phyloP scores from a whole-genome alignment of 805 yeast genomes.

The Monosporozyma unispora region DNA sequence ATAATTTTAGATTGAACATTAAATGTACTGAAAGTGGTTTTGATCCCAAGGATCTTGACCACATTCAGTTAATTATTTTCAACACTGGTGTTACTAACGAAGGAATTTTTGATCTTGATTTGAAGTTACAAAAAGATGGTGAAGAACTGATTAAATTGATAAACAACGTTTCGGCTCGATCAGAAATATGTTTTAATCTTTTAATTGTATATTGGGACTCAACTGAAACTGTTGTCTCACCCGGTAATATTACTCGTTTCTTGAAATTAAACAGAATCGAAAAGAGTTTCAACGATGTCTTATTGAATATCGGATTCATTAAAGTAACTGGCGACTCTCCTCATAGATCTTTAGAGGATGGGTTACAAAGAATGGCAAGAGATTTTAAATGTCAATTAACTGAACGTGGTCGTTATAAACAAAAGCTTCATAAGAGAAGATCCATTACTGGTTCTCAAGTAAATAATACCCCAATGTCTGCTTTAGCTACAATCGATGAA shows the following conservation, averaged over 20 bases:
- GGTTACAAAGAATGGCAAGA: slow-evolving; percentile 22
- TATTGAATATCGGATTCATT: slow-evolving; percentile 23
- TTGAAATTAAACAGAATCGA: slow-evolving; percentile 25
- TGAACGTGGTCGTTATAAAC: slow-evolving; percentile 29
- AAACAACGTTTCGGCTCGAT: slow-evolving; percentile 29
- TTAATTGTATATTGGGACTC: slow-evolving; percentile 35
- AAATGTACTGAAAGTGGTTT: slow-evolving; percentile 18
- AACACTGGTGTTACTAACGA: slow-evolving; percentile 32
- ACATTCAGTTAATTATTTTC: slow-evolving; percentile 31
- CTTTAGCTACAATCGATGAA: slow-evolving; percentile 16
- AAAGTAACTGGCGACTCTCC: slow-evolving; percentile 26
- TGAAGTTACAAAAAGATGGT: slow-evolving; percentile 28
- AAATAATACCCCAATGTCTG: slow-evolving; percentile 6
- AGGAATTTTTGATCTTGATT: slow-evolving; percentile 28
- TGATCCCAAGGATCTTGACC: slow-evolving; percentile 18
- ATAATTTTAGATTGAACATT: slow-evolving; percentile 11
- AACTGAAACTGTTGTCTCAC: slow-evolving; percentile 21
- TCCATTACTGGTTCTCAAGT: slow-evolving; percentile 8
- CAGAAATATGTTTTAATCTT: slow-evolving; percentile 29
- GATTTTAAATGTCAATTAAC: slow-evolving; percentile 23
- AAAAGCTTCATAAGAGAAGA: slow-evolving; percentile 11
- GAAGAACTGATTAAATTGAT: slow-evolving; percentile 30
- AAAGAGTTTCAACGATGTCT: slow-evolving; percentile 22
- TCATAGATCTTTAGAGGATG: slow-evolving; percentile 24
- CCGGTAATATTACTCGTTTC: slow-evolving; percentile 10